Percentiles rank a stretch among this genome's conserved stretches.
Conservation (phyloP, 1,284 basidiomycete species). For the Rhodofomes roseus region DNA sequence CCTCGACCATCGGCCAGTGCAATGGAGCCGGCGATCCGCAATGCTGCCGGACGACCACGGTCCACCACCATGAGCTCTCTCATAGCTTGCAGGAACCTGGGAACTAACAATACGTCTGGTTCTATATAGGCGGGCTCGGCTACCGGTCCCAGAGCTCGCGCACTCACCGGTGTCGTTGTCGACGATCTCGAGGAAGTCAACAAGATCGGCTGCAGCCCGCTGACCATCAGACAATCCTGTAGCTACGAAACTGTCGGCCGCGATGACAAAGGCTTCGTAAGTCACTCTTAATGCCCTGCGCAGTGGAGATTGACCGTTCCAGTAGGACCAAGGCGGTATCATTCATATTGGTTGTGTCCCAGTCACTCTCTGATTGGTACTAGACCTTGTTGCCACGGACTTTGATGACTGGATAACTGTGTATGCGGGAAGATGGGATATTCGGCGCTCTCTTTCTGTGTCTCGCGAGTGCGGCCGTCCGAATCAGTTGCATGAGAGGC, state of each 20-base stretch:
- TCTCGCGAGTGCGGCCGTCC: too few species aligned
- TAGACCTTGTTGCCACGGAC: too few species aligned
- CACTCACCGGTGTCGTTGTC: conserved; percentile 18
- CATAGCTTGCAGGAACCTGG: background rate
- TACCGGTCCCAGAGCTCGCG: background rate
- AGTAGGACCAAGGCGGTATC: conserved; percentile 8
- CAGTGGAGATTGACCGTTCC: background rate
- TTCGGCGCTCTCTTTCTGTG: too few species aligned
- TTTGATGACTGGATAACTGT: too few species aligned
- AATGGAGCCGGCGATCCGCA: conserved; percentile 22
- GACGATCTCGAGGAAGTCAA: conserved; percentile 13
- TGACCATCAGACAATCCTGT: conserved; percentile 16
- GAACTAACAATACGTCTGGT: background rate
- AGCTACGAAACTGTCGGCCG: conserved; percentile 18
- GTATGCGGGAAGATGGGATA: too few species aligned
- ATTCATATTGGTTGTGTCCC: conserved; percentile 17
- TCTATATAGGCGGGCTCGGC: background rate
- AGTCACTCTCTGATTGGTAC: background rate
- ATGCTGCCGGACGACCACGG: conserved; percentile 23
- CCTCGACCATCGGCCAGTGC: conserved; percentile 18
- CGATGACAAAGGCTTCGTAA: conserved; percentile 20
- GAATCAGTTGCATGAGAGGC: too few species aligned
- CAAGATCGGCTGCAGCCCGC: conserved; percentile 21
- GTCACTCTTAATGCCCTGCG: background rate
- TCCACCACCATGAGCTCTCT: background rate